phyloP scores from a whole-genome alignment of 768 basidiomycete species.

The Macrolepiota dolichaula region DNA sequence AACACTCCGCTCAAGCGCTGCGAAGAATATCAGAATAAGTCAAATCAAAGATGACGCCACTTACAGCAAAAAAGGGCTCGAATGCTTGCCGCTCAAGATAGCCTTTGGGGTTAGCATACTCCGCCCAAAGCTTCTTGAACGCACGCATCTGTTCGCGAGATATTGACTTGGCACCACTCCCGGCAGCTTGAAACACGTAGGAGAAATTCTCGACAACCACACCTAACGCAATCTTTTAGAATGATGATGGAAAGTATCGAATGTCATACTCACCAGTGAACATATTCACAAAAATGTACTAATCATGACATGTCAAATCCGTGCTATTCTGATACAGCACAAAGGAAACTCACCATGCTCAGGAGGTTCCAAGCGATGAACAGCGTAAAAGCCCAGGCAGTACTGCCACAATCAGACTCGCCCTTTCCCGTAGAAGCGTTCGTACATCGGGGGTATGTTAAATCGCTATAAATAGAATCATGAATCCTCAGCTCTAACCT shows the following conservation, averaged over 20 bases:
- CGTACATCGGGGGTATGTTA: constrained; percentile 81
- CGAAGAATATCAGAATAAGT: background rate
- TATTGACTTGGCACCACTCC: constrained; percentile 76
- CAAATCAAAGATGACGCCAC: constrained; percentile 28
- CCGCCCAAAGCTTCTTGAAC: constrained; percentile 94
- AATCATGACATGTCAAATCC: constrained; percentile 9
- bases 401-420: constrained; percentile 86
- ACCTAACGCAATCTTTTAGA: constrained; percentile 36
- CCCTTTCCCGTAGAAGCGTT: constrained; percentile 38
- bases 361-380: constrained; percentile 96
- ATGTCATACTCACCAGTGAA: constrained; percentile 66
- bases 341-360: constrained; percentile 68
- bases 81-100: constrained; percentile 70
- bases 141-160: constrained; percentile 89
- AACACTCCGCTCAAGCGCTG: constrained; percentile 86
- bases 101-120: constrained; percentile 75
- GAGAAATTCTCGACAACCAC: constrained; percentile 95
- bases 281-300: constrained; percentile 97
- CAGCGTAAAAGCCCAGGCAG: constrained; percentile 76
- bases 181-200: constrained; percentile 88
- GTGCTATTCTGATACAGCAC: background rate
- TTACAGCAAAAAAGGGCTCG: constrained; percentile 77
- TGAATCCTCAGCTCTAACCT: background rate
- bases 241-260: background rate
- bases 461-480: constrained; percentile 42